Conservation (phyloP, 257 asterid genomes). For the Ilex aquifolium region DNA sequence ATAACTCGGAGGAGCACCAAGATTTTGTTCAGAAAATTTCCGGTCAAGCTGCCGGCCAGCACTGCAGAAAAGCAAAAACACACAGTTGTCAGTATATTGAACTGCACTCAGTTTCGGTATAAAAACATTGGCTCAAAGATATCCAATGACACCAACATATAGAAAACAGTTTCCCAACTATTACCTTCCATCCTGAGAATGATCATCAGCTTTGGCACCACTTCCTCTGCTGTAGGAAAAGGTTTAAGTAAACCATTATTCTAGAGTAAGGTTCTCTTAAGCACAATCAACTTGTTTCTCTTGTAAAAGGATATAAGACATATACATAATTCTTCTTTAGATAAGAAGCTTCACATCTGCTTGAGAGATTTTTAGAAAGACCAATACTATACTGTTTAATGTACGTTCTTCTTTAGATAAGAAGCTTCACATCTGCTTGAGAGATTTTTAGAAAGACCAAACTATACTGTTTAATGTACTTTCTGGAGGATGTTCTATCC, state of each 20-base stretch:
- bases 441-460: too few species aligned
- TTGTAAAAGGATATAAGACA: background rate
- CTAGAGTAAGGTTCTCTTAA: background rate
- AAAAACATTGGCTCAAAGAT: too few species aligned
- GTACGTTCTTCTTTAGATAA: too few species aligned
- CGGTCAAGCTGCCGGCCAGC: constrained; percentile 40
- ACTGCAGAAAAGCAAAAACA: constrained; percentile 29
- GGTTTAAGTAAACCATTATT: constrained; percentile 1
- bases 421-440: too few species aligned
- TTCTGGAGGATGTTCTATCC: too few species aligned
- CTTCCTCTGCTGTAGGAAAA: constrained; percentile 47
- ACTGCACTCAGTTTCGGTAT: too few species aligned
- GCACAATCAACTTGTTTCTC: background rate
- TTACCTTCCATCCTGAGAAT: constrained; percentile 85
- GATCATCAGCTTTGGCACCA: constrained; percentile 66
- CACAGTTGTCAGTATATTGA: background rate
- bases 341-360: too few species aligned
- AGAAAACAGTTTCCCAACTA: background rate
- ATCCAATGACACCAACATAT: background rate
- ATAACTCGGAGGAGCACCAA: constrained; percentile 77
- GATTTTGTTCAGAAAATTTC: constrained; percentile 63
- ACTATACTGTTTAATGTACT: too few species aligned
- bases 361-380: too few species aligned
- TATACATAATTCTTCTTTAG: too few species aligned
- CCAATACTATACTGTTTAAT: too few species aligned